Conservation (phyloP, 83 land plant species). For the Picea abies region DNA sequence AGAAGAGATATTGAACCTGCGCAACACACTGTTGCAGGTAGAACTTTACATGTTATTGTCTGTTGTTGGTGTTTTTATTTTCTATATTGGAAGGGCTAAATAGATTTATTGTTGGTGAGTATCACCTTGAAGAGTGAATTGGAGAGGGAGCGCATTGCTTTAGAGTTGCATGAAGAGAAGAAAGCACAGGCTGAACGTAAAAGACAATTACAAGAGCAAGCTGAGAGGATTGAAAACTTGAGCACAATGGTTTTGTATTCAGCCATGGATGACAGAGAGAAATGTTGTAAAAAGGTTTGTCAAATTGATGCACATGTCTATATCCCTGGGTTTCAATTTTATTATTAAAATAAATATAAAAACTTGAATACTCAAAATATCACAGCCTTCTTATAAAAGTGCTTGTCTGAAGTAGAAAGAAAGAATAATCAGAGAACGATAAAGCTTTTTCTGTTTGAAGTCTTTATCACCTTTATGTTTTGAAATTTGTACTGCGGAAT, state of each 20-base stretch:
- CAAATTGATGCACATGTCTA: slow-evolving; percentile 1
- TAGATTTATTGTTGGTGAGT: neutral
- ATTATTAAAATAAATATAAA: neutral
- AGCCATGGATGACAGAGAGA: slow-evolving; percentile 70
- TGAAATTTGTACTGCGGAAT: too few species aligned
- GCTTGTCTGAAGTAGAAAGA: neutral
- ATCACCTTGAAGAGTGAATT: slow-evolving; percentile 70
- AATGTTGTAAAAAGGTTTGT: slow-evolving; percentile 60
- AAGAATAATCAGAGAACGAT: neutral
- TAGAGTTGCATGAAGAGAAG: slow-evolving; percentile 93
- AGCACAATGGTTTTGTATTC: slow-evolving; percentile 90
- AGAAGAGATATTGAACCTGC: slow-evolving; percentile 81
- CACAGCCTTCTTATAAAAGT: too few species aligned
- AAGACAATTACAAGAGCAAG: slow-evolving; percentile 74
- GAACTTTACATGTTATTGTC: neutral
- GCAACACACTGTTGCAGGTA: slow-evolving; percentile 92
- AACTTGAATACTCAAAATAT: neutral
- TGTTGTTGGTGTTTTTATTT: neutral
- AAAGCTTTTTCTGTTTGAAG: neutral
- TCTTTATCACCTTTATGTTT: neutral
- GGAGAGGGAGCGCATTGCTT: slow-evolving; percentile 87
- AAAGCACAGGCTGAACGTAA: slow-evolving; percentile 82
- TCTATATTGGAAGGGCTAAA: neutral
- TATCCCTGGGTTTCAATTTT: neutral
- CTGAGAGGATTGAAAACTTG: slow-evolving; percentile 79